Percentiles rank a stretch among this genome's conserved stretches.
phyloP scores from a whole-genome alignment of 768 basidiomycete genomes.

The Macrolepiota albuminosa region DNA sequence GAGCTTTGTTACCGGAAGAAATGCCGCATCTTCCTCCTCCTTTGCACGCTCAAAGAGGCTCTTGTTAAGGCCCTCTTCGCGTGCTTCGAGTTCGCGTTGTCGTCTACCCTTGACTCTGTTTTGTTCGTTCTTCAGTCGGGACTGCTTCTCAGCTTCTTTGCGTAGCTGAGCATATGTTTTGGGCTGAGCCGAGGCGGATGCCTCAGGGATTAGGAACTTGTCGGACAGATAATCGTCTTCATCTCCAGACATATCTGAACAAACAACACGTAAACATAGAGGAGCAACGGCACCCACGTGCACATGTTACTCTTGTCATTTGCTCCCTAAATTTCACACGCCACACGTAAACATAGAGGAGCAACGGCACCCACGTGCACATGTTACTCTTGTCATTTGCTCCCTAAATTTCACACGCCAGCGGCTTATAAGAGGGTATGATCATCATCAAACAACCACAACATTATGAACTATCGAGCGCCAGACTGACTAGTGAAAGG shows the following conservation, averaged over 20 bases:
- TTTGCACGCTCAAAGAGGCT: conserved; percentile 77
- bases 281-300: neutral
- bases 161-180: conserved; percentile 71
- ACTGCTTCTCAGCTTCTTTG: conserved; percentile 54
- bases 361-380: neutral
- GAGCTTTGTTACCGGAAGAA: conserved; percentile 63
- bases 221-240: conserved; percentile 83
- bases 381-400: neutral
- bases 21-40: conserved; percentile 56
- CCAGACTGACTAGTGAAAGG: conserved; percentile 35
- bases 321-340: no score
- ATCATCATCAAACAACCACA: conserved; percentile 18
- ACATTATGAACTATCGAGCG: conserved; percentile 32
- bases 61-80: conserved; percentile 73
- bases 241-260: conserved; percentile 53
- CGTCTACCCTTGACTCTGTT: conserved; percentile 60
- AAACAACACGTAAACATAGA: conserved; percentile 17
- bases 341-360: conserved; percentile 15
- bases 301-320: neutral
- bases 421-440: conserved; percentile 4
- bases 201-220: conserved; percentile 62
- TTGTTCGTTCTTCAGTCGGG: conserved; percentile 62
- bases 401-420: neutral
- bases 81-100: conserved; percentile 68
- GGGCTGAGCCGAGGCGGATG: conserved; percentile 30